Base-by-base conservation (phyloP, 345 rosid species). In the Cochlearia excelsa region DNA sequence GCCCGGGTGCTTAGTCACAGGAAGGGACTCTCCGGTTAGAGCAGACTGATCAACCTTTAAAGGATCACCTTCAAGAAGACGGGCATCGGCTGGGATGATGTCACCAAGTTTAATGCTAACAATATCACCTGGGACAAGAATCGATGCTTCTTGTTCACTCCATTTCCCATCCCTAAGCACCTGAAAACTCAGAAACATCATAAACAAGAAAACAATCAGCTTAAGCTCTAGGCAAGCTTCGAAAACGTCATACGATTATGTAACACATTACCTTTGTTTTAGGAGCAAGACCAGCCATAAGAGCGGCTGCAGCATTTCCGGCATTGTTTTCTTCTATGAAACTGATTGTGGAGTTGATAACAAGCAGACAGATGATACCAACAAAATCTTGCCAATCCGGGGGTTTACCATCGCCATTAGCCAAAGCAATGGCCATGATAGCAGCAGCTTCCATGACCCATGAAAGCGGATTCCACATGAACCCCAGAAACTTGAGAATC, bases 11-110 rank as follows among this genome's bases (percentile, higher is more conserved):
- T 73, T 73, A 51, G 77, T 73, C 48, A 73, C 77, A 55, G 93
- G 88, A 63, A 88, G 83, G 40, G 96, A 88, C 67, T 88, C 96
- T 49, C 96, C 96, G 2, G 96, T 88, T 38, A 88, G 82, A 46
- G 93, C 84, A 69, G 96, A 79, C 61, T 88, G 93, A 56, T 88
- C 96, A 70, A 88, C 82, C 78, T 88, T 88, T 46, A 88, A 77
- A 7, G 96, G 84, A 59, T 88, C 96, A 9, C 96, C 96, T 26
- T 88, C 96, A 37, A 88, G 76, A 39, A 88, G 93, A 49, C 96
- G 90, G 44, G 86, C 93, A 80, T 88, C 96, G 30, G 96, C 96
- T 48, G 96, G 93, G 65, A 88, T 67, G 56, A 88, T 88, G 46
- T 85, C 96, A 60, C 96, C 96, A 64, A 88, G 76, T 67, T 88